Evolutionary conservation across 2,329 filamentous ascomycete genomes (phyloP).

Genomic region (Whalleya microplaca): DNA sequence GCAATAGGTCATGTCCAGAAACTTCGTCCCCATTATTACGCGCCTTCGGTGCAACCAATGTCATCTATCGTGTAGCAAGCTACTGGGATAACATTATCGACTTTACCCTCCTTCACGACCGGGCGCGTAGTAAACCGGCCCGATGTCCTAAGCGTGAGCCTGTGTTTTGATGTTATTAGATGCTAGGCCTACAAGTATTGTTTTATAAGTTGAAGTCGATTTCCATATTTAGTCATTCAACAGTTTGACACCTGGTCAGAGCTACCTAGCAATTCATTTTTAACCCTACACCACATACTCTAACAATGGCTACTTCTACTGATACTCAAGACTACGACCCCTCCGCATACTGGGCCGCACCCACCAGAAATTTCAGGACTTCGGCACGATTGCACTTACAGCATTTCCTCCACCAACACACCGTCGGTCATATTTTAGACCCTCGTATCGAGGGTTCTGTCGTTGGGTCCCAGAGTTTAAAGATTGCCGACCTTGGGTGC

Average conservation of each 20-base stretch:
- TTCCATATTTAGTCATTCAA: background rate
- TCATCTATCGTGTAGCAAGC: too few species aligned
- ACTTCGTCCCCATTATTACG: too few species aligned
- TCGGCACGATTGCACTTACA: constrained; percentile 33
- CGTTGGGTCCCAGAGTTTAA: constrained; percentile 9
- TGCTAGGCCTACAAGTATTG: background rate
- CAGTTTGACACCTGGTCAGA: background rate
- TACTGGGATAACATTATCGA: background rate
- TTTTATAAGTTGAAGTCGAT: background rate
- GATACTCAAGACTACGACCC: constrained; percentile 4
- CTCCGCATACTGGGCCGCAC: constrained; percentile 23
- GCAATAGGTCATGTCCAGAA: too few species aligned
- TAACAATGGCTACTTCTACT: constrained; percentile 1
- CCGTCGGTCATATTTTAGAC: constrained; percentile 27
- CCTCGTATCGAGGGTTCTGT: constrained; percentile 15
- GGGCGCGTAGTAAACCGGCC: background rate
- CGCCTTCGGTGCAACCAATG: too few species aligned
- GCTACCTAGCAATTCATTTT: background rate
- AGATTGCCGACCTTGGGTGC: constrained; percentile 30
- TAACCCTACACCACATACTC: background rate
- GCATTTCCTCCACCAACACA: constrained; percentile 31
- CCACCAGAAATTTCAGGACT: constrained; percentile 27
- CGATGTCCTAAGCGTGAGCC: background rate
- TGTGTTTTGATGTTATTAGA: background rate
- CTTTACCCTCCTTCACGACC: background rate